Evolutionary conservation across 345 rosid species (phyloP).

Genomic region (Erodium maritimum): DNA sequence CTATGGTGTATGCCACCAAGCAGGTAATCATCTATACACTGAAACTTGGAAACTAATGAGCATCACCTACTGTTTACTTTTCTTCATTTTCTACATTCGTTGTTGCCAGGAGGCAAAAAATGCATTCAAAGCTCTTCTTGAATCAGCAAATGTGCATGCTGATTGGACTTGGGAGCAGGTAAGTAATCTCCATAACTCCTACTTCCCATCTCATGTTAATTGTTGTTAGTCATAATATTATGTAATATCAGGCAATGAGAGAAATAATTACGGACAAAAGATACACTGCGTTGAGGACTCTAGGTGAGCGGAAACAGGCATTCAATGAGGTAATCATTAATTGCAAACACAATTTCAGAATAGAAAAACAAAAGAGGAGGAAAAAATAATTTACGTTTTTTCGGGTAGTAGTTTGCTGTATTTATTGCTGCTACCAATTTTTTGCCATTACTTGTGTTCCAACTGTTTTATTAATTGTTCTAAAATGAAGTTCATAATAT

Average conservation of each 20-base stretch:
- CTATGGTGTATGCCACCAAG: constrained; percentile 64
- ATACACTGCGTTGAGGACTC: constrained; percentile 81
- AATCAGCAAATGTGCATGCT: constrained; percentile 72
- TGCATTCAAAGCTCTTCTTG: constrained; percentile 91
- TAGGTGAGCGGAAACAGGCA: constrained; percentile 97
- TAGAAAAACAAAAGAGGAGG: background rate
- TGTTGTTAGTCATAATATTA: constrained; percentile 12
- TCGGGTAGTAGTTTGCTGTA: background rate
- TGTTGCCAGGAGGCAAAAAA: constrained; percentile 77
- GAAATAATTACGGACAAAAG: constrained; percentile 80
- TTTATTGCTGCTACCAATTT: background rate
- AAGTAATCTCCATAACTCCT: constrained; percentile 5
- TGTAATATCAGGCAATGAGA: constrained; percentile 51
- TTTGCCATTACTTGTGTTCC: background rate
- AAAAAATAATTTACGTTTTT: background rate
- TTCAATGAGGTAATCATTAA: constrained; percentile 73
- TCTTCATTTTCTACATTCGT: constrained; percentile 3
- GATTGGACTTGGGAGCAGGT: constrained; percentile 99
- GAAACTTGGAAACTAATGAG: background rate
- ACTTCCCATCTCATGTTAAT: constrained; percentile 2
- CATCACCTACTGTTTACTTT: background rate
- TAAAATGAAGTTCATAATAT: too few relatives aligned
- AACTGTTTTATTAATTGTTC: background rate
- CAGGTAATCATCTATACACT: constrained; percentile 31
- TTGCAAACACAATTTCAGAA: background rate